Conservation (phyloP, 2,329 filamentous ascomycete genomes). For the Aspergillus sclerotialis region DNA sequence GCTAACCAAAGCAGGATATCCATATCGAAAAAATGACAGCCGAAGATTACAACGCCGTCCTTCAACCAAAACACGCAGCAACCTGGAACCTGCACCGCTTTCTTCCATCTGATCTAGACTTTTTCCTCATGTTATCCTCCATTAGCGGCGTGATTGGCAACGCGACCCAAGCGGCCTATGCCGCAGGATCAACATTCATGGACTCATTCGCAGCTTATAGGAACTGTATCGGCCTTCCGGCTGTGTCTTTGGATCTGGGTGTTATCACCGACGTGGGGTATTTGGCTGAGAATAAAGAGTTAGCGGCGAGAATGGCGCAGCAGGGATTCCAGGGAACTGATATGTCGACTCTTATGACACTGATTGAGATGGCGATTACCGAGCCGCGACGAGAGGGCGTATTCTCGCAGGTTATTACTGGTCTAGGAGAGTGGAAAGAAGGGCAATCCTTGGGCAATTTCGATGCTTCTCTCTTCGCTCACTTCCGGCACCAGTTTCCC, state of each 20-base stretch:
- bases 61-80: slow-evolving; percentile 26
- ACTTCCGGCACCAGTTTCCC: slow-evolving; percentile 11
- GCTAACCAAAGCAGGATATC: slow-evolving; percentile 11
- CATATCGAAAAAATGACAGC: slow-evolving; percentile 31
- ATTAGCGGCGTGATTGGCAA: slow-evolving; percentile 39
- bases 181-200: slow-evolving; percentile 30
- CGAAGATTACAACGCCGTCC: slow-evolving; percentile 22
- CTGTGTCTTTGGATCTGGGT: slow-evolving; percentile 23
- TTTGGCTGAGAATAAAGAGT: slow-evolving; percentile 11
- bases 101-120: slow-evolving; percentile 24
- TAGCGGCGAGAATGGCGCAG: slow-evolving; percentile 13
- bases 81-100: slow-evolving; percentile 22
- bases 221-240: slow-evolving; percentile 14
- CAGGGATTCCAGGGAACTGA: slow-evolving; percentile 18
- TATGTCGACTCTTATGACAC: slow-evolving; percentile 9
- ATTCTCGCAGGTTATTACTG: slow-evolving; percentile 15
- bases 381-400: background rate
- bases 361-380: slow-evolving; percentile 14
- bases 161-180: slow-evolving; percentile 38
- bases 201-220: slow-evolving; percentile 26
- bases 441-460: slow-evolving; percentile 15
- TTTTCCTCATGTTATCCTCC: slow-evolving; percentile 36
- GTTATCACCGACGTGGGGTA: slow-evolving; percentile 21
- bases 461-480: slow-evolving; percentile 17
- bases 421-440: slow-evolving; percentile 16